Conservation (phyloP, 2,329 filamentous ascomycete species). For the Leptographium wingfieldii region DNA sequence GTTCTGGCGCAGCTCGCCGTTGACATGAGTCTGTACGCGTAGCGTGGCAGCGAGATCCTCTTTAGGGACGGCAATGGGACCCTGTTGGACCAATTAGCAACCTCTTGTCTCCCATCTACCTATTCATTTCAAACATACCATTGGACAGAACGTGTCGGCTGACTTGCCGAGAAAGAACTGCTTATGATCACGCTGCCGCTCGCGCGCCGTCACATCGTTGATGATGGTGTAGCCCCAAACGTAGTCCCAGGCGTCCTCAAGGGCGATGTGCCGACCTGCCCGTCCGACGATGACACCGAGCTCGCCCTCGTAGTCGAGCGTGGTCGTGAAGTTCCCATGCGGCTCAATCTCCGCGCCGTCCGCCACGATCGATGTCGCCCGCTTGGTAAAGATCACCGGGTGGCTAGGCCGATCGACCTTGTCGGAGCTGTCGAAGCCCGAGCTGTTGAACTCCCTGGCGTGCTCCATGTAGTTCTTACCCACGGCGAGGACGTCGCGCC, state of each 20-base stretch:
- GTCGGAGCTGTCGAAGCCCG: constrained; percentile 3
- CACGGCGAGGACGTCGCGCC: constrained; percentile 1
- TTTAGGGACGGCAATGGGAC: constrained; percentile 25
- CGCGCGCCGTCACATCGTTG: constrained; percentile 39
- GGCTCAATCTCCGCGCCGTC: background rate
- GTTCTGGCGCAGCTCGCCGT: constrained; percentile 32
- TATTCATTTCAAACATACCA: constrained; percentile 14
- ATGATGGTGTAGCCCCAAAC: constrained; percentile 46
- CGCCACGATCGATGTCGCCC: background rate
- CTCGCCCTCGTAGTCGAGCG: constrained; percentile 42
- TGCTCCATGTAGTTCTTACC: constrained; percentile 6
- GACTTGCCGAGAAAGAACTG: constrained; percentile 49
- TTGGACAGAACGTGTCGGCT: constrained; percentile 41
- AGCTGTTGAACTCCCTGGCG: constrained; percentile 2
- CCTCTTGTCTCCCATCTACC: background rate
- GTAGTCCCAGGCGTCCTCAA: constrained; percentile 32
- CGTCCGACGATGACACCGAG: constrained; percentile 44
- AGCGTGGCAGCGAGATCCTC: constrained; percentile 29
- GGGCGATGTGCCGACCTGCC: constrained; percentile 27
- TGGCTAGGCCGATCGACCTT: constrained; percentile 1
- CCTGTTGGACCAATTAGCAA: constrained; percentile 7
- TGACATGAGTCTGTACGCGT: constrained; percentile 29
- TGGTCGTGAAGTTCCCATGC: background rate
- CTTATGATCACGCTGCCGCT: constrained; percentile 41
- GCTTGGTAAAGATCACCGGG: constrained; percentile 3